Percentiles rank a stretch among this genome's conserved stretches.
phyloP scores from a whole-genome alignment of 768 basidiomycete species.

The Floccularia luteovirens region DNA sequence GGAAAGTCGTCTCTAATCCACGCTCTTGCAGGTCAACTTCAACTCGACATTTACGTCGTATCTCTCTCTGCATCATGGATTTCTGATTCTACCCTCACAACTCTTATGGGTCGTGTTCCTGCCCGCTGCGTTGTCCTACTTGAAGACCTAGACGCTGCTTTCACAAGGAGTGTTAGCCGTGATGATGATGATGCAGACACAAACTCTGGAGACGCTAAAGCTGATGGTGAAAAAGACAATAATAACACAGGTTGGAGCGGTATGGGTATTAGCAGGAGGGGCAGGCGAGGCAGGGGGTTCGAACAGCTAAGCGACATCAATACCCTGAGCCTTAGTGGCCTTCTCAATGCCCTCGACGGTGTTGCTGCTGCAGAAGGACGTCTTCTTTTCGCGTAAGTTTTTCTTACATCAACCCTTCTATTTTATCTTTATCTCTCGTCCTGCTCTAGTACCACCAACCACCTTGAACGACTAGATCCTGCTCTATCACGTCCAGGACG shows the following conservation, averaged over 20 bases:
- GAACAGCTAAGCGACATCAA: slow-evolving; percentile 70
- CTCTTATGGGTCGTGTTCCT: slow-evolving; percentile 83
- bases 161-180: slow-evolving; percentile 67
- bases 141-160: slow-evolving; percentile 88
- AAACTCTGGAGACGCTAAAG: slow-evolving; percentile 22
- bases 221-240: slow-evolving; percentile 20
- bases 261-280: slow-evolving; percentile 9
- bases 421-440: neutral
- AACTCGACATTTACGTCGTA: slow-evolving; percentile 89
- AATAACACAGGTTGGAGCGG: neutral
- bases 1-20: slow-evolving; percentile 87
- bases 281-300: slow-evolving; percentile 32
- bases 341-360: slow-evolving; percentile 82
- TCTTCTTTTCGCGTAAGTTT: slow-evolving; percentile 78
- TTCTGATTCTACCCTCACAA: slow-evolving; percentile 78
- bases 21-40: slow-evolving; percentile 79
- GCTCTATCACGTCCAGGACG: slow-evolving; percentile 89
- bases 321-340: slow-evolving; percentile 72
- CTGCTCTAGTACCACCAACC: slow-evolving; percentile 68
- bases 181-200: slow-evolving; percentile 39
- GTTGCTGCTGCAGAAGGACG: slow-evolving; percentile 85
- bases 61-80: slow-evolving; percentile 84
- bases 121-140: slow-evolving; percentile 80
- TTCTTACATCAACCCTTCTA: slow-evolving; percentile 19
- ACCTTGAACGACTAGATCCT: slow-evolving; percentile 84